These are phyloP conservation scores for Austroboletus novae-zelandiae DNA, from an alignment of 1,284 basidiomycete species.

Conservation along the genomic window DNA sequence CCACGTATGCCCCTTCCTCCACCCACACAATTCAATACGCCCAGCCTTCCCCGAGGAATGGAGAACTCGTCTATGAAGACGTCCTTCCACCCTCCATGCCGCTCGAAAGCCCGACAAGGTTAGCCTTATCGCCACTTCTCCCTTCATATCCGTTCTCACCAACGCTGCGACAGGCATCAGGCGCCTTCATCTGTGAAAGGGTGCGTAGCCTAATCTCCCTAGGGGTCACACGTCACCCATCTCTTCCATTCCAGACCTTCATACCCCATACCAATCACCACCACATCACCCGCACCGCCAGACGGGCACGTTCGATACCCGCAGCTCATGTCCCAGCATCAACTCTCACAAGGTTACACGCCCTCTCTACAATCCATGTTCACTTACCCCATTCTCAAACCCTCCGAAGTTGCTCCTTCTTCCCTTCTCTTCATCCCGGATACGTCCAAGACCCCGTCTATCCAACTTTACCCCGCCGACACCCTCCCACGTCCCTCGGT, in stretches of 20 bases:
- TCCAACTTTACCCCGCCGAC: conserved; percentile 31
- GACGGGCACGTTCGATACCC: conserved; percentile 46
- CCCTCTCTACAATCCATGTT: conserved; percentile 59
- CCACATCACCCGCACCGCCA: conserved; percentile 47
- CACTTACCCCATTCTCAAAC: conserved; percentile 31
- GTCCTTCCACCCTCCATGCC: conserved; percentile 38
- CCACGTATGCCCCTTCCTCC: conserved; percentile 16
- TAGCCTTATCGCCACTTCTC: conserved; percentile 28
- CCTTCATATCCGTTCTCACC: conserved; percentile 30
- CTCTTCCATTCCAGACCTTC: conserved; percentile 25
- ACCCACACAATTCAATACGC: conserved; percentile 19
- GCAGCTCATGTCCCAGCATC: conserved; percentile 55
- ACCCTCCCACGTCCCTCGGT: conserved; percentile 33
- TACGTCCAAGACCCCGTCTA: conserved; percentile 31
- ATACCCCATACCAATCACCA: conserved; percentile 45
- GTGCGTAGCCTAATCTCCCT: conserved; percentile 18
- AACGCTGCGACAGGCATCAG: conserved; percentile 19
- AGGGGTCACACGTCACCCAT: conserved; percentile 7
- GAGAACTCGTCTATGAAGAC: conserved; percentile 23
- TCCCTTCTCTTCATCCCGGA: conserved; percentile 32
- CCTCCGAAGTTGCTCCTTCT: conserved; percentile 31
- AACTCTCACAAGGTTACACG: conserved; percentile 55
- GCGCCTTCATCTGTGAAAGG: conserved; percentile 22
- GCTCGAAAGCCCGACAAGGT: conserved; percentile 44
- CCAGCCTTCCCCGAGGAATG: conserved; percentile 24